Evolutionary conservation across 176 grass and related monocot genomes (phyloP), one percentile per base, ranked within the genome.

Genomic region (Phyllostachys edulis): DNA sequence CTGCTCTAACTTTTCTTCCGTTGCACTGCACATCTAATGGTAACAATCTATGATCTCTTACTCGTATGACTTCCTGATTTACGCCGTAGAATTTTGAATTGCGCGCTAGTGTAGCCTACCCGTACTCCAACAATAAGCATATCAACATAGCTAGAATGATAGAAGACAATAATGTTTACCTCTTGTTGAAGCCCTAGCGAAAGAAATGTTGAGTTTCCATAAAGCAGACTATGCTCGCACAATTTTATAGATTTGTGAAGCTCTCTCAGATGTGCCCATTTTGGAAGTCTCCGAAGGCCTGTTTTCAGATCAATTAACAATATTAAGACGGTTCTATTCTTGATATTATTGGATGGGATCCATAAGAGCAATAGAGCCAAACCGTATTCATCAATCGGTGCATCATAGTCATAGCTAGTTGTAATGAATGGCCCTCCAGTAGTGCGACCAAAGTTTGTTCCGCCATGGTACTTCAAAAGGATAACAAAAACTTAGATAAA

Each of bases 341-440:
- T 49, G 86, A 63, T 20, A 47, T 76, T 38, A 72, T 38, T 38
- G 64, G 20, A 80, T 80, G 8, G 44, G 69, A 87, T 67, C 2
- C 23, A 39, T 75, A 50, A 64, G 1, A 85, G 36, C 15, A 84
- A 66, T 73, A 75, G 16, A 69, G 47, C 23, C 65, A 67, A 79
- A 99, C 96, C 96, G 66, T 99, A 99, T 91, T 99, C 96, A 90
- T 99, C 96, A 63, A 99, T 92, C 13, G 96, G 96, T 54, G 96
- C 96, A 94, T 99, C 93, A 90, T 99, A 99, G 88, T 99, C 96
- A 57, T 99, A 99, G 84, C 96, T 99, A 86, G 96, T 99, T 63
- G 96, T 96, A 85, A 99, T 99, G 83, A 99, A 99, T 17, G 96
- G 96, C 52, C 93, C 96, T 72, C 96, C 96, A 76, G 96, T 32